Percentiles rank a stretch among this genome's conserved stretches.
Conservation (phyloP, 495 filamentous ascomycete species). For the Aspergillus heteromorphus region DNA sequence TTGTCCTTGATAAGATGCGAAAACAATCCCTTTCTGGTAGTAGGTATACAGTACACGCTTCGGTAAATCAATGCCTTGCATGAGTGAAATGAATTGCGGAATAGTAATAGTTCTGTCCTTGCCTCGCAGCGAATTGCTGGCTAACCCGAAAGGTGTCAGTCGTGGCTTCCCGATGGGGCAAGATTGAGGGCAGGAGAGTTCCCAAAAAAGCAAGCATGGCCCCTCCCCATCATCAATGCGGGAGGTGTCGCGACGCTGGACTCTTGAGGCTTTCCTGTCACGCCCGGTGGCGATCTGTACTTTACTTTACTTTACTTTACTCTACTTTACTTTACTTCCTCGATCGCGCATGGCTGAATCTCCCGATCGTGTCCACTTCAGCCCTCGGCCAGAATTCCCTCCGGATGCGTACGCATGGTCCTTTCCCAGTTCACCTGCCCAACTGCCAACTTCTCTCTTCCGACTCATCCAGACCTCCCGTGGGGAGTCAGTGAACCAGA, state of each 20-base stretch:
- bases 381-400: no score
- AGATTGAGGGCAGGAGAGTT: neutral
- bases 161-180: neutral
- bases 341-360: no score
- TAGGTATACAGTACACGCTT: no score
- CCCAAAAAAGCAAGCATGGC: neutral
- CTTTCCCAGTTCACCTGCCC: no score
- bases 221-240: neutral
- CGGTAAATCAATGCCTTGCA: slow-evolving; percentile 2
- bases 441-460: no score
- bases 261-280: neutral
- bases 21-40: no score
- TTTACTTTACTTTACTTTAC: neutral
- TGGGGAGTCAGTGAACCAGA: no score
- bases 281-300: neutral
- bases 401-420: no score
- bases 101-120: slow-evolving; percentile 1
- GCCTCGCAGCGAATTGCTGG: neutral
- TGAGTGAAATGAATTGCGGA: neutral
- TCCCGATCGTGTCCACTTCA: no score
- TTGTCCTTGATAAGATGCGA: no score
- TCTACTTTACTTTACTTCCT: no score
- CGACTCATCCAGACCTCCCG: no score
- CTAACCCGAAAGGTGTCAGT: neutral
- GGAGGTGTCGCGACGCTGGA: neutral